Evolutionary conservation across 2,329 filamentous ascomycete species (phyloP).

Genomic region (Dactylonectria estremocensis): DNA sequence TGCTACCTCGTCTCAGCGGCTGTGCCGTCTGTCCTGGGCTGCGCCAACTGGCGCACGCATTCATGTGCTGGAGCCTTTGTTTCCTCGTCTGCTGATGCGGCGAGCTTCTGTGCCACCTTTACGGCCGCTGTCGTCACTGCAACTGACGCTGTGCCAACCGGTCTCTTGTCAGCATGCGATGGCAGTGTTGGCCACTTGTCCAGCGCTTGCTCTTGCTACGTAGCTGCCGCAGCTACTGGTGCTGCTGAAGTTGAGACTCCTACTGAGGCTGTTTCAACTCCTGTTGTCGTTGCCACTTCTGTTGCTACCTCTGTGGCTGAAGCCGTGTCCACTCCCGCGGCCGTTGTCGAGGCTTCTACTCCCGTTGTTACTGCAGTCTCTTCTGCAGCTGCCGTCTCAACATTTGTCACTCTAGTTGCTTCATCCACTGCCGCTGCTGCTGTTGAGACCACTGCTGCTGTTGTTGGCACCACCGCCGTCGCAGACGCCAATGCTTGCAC

Average conservation of each 20-base stretch:
- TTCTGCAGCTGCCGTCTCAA: neutral
- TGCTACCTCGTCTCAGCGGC: constrained; percentile 19
- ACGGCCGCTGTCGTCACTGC: constrained; percentile 5
- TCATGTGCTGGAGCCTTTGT: constrained; percentile 21
- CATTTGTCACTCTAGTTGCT: neutral
- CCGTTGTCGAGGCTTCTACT: neutral
- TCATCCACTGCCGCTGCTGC: neutral
- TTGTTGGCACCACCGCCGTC: constrained; percentile 2
- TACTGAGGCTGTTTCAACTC: constrained; percentile 12
- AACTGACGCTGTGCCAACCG: constrained; percentile 5
- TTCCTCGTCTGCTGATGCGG: neutral
- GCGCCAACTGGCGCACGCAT: constrained; percentile 12
- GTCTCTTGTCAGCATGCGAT: constrained; percentile 7
- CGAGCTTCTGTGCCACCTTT: constrained; percentile 19
- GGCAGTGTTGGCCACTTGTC: constrained; percentile 9
- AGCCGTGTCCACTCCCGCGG: neutral
- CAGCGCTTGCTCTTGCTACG: constrained; percentile 16
- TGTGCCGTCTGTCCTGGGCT: constrained; percentile 25
- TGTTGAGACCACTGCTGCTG: neutral
- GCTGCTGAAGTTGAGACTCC: constrained; percentile 11
- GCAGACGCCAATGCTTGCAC: constrained; percentile 19
- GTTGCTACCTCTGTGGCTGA: constrained; percentile 2
- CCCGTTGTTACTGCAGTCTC: no score
- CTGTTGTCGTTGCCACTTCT: neutral
- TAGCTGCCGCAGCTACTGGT: neutral